These are phyloP conservation scores for Mucor irregularis DNA, from an alignment of 371 early-diverging fungal species.

Conservation along the genomic window DNA sequence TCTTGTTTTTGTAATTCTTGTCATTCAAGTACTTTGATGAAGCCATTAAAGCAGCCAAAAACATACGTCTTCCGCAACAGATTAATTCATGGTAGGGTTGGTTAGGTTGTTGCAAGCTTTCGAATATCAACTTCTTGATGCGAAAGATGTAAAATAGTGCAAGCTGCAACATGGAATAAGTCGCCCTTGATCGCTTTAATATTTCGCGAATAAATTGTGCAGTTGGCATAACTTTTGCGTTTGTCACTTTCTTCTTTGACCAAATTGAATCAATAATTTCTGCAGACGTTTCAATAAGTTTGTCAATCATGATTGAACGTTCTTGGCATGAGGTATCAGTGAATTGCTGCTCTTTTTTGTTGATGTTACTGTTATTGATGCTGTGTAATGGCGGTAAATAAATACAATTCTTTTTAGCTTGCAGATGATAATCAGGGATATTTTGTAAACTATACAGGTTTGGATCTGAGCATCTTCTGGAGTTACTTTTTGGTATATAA, in stretches of 20 bases:
- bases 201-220: constrained; percentile 67
- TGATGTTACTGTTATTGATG: background rate
- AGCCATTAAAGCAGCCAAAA: constrained; percentile 66
- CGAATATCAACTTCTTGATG: constrained; percentile 30
- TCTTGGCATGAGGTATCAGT: constrained; percentile 27
- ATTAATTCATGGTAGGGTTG: constrained; percentile 8
- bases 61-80: constrained; percentile 72
- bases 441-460: constrained; percentile 8
- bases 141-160: constrained; percentile 65
- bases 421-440: background rate
- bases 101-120: constrained; percentile 14
- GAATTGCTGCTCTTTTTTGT: constrained; percentile 9
- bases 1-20: constrained; percentile 69
- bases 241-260: constrained; percentile 31
- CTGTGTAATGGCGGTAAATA: constrained; percentile 3
- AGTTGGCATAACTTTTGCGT: constrained; percentile 39
- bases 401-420: background rate
- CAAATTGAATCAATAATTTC: constrained; percentile 43
- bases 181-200: constrained; percentile 71
- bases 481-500: background rate
- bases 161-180: constrained; percentile 76
- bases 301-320: constrained; percentile 30
- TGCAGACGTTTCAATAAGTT: constrained; percentile 33
- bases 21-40: constrained; percentile 75
- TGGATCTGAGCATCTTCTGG: constrained; percentile 6